Evolutionary conservation across 805 yeast species (phyloP), one percentile per base, ranked within the genome.

Genomic region (Zygotorulaspora chibaensis): DNA sequence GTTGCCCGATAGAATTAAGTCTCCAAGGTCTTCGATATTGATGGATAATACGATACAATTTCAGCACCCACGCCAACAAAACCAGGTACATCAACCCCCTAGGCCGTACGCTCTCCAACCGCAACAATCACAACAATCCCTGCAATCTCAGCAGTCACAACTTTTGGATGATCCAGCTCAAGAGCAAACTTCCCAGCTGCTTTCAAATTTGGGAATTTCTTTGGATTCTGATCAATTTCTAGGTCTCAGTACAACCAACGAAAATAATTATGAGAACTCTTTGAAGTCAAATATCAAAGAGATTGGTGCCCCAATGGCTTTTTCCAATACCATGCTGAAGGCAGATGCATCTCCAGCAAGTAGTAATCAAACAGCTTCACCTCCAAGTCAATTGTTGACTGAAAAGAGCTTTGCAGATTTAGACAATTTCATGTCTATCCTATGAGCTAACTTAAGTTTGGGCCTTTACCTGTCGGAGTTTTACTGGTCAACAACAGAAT

Each of bases 361-460:
- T 36, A 44, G 50, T 18, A 48, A 48, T 35, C 61, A 53, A 34
- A 40, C 53, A 3, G 45, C 55, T 8, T 53, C 59, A 9, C 53
- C 58, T 8, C 58, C 56, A 25, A 51, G 55, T 16, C 59, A 60
- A 37, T 41, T 57, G 15, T 43, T 56, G 8, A 49, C 57, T 12
- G 61, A 58, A 20, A 54, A 55, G 43, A 58, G 60, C 13, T 60
- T 60, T 38, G 58, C 62, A 5, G 66, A 60, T 37, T 40, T 62
- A 43, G 66, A 60, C 50, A 57, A 60, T 43, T 57, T 62, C 35
- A 56, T 62, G 59, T 54, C 65, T 6, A 55, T 55, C 30, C 50
- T 59, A 35, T 59, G 51, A 49, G 6, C 15, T 29, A 5, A 5
- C 15, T 29, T 9, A 29, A 29, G 5, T n/a, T n/a, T 29, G 33